Evolutionary conservation across 176 grass and related monocot species (phyloP).

Genomic region (Cymbopogon citratus): DNA sequence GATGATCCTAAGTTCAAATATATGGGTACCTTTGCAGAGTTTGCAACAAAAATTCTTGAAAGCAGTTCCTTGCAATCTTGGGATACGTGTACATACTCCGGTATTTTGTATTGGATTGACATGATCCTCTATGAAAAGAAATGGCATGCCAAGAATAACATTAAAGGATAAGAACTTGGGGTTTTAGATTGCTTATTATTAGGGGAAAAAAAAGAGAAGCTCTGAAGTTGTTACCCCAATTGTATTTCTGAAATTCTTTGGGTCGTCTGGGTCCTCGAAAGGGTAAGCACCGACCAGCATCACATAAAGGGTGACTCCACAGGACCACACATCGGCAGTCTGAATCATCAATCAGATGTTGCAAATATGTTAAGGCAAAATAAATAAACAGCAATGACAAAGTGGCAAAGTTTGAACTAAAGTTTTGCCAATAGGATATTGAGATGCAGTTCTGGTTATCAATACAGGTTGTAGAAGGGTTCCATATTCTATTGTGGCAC

Average conservation of each 20-base stretch:
- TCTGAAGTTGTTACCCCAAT: constrained; percentile 53
- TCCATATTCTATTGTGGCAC: neutral
- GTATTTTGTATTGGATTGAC: constrained; percentile 80
- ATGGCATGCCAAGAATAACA: constrained; percentile 10
- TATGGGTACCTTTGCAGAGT: constrained; percentile 54
- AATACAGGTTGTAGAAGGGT: neutral
- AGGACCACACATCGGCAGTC: constrained; percentile 89
- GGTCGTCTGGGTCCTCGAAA: constrained; percentile 81
- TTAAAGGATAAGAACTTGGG: constrained; percentile 6
- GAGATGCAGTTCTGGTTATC: neutral
- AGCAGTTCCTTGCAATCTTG: constrained; percentile 75
- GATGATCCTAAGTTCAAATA: neutral
- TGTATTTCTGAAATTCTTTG: constrained; percentile 88
- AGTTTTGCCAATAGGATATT: neutral
- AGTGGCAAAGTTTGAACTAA: neutral
- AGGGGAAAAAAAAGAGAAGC: neutral
- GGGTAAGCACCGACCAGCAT: constrained; percentile 86
- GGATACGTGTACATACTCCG: constrained; percentile 79
- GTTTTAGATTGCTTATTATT: neutral
- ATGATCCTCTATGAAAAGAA: constrained; percentile 67
- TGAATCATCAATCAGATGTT: constrained; percentile 24
- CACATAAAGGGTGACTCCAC: constrained; percentile 88
- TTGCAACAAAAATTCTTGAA: constrained; percentile 65
- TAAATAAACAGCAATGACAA: neutral
- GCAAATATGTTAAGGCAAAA: constrained; percentile 17